phyloP scores from a whole-genome alignment of 1,284 basidiomycete species.

The Filobasidium uniguttulatum region DNA sequence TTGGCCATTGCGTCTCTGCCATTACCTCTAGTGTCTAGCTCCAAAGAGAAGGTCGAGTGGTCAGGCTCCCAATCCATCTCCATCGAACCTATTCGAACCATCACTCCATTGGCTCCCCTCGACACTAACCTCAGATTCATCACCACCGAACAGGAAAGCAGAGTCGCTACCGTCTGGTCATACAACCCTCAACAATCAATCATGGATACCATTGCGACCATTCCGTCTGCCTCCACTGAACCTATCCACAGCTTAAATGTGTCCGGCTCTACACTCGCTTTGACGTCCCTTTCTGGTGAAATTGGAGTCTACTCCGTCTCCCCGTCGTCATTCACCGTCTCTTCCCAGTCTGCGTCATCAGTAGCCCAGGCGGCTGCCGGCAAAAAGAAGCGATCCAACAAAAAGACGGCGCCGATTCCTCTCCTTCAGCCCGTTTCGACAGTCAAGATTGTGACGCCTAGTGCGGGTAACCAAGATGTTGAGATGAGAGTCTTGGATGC shows the following conservation, averaged over 20 bases:
- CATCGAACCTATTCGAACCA: slow-evolving; percentile 28
- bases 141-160: slow-evolving; percentile 58
- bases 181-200: slow-evolving; percentile 36
- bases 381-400: slow-evolving; percentile 7
- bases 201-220: slow-evolving; percentile 50
- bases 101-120: slow-evolving; percentile 25
- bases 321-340: slow-evolving; percentile 35
- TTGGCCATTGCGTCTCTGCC: slow-evolving; percentile 26
- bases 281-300: slow-evolving; percentile 53
- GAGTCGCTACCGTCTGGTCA: slow-evolving; percentile 58
- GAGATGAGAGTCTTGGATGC: slow-evolving; percentile 12
- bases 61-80: slow-evolving; percentile 13
- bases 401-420: slow-evolving; percentile 8
- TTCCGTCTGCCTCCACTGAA: slow-evolving; percentile 49
- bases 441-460: slow-evolving; percentile 30
- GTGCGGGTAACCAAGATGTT: slow-evolving; percentile 24
- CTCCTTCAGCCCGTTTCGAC: slow-evolving; percentile 10
- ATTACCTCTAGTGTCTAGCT: slow-evolving; percentile 19
- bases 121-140: slow-evolving; percentile 41
- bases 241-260: slow-evolving; percentile 50
- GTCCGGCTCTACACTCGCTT: slow-evolving; percentile 38
- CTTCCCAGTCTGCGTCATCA: too few relatives aligned
- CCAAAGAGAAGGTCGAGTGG: slow-evolving; percentile 5
- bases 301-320: slow-evolving; percentile 52
- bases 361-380: slow-evolving; percentile 23